Evolutionary conservation across 768 basidiomycete species (phyloP).

Genomic region (Calocera cornea): DNA sequence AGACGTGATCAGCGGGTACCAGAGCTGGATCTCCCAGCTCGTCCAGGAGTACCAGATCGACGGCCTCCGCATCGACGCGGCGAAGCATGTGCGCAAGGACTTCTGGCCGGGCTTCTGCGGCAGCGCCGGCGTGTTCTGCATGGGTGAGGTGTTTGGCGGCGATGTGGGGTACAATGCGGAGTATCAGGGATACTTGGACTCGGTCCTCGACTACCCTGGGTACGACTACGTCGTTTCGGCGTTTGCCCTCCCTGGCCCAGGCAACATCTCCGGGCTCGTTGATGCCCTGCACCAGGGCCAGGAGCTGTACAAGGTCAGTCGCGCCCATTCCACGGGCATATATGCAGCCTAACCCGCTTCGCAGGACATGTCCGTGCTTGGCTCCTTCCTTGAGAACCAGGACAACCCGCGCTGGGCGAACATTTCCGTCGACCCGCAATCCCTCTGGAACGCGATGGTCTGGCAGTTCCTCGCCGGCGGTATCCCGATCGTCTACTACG

Average conservation of each 20-base stretch:
- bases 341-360: neutral
- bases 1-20: slow-evolving; percentile 47
- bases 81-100: slow-evolving; percentile 48
- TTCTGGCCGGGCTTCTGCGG: slow-evolving; percentile 69
- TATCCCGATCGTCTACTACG: slow-evolving; percentile 74
- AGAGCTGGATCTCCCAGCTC: slow-evolving; percentile 52
- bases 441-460: slow-evolving; percentile 56
- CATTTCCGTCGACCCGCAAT: slow-evolving; percentile 56
- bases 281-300: slow-evolving; percentile 42
- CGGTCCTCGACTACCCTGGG: slow-evolving; percentile 59
- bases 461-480: slow-evolving; percentile 67
- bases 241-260: slow-evolving; percentile 56
- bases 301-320: slow-evolving; percentile 34
- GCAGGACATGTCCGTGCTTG: slow-evolving; percentile 34
- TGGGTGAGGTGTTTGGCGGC: slow-evolving; percentile 61
- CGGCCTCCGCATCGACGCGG: slow-evolving; percentile 71
- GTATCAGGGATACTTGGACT: slow-evolving; percentile 56
- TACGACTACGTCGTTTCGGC: slow-evolving; percentile 49
- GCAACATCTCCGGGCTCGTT: slow-evolving; percentile 45
- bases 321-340: slow-evolving; percentile 6
- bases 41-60: slow-evolving; percentile 64
- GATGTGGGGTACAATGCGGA: slow-evolving; percentile 25
- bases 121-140: slow-evolving; percentile 71
- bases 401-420: slow-evolving; percentile 65
- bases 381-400: slow-evolving; percentile 72